Evolutionary conservation across 768 basidiomycete species (phyloP), one percentile per base, ranked within the genome.

Genomic region (Sporobolomyces pararoseus): DNA sequence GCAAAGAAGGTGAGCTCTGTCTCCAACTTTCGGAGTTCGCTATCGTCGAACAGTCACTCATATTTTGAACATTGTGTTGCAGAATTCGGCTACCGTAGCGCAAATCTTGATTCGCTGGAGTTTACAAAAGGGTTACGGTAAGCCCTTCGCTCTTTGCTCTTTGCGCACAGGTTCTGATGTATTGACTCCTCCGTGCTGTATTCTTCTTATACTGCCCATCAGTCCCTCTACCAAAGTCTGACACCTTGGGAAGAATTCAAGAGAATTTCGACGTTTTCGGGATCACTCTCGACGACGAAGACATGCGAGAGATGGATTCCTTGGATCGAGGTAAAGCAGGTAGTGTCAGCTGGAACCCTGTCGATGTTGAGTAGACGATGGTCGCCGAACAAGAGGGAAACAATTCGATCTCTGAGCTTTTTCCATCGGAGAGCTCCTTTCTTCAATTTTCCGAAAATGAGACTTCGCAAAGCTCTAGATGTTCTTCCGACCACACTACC

Each of bases 321-420:
- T 81, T 95, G 2, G 91, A 95, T 77, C 80, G 82, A 58, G 93
- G 89, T 0, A 83, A 86, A 3, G 85, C 88, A 0, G 80, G n/a
- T n/a, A n/a, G n/a, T n/a, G n/a, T 89, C 51, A 87, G 84, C 70
- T 95, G 91, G 93, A 91, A 95, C 76, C 90, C 91, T 9, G 84
- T 64, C 57, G 17, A 63, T 13, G 50, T 46, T 25, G 68, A 64
- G 32, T 70, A 70, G 29, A n/a, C n/a, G n/a, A 25, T 25, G 39
- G 9, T 42, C 39, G 10, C 39, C 10, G 9, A 42, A 17, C 39
- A 42, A 42, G 17, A 9, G 39, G 17, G 17, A 42, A 17, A 42
- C 39, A 42, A 9, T n/a, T n/a, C n/a, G n/a, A n/a, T n/a, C n/a
- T n/a, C n/a, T n/a, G n/a, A n/a, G n/a, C n/a, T n/a, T n/a, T n/a